phyloP scores from a whole-genome alignment of 495 filamentous ascomycete genomes.

The Neurospora discreta region DNA sequence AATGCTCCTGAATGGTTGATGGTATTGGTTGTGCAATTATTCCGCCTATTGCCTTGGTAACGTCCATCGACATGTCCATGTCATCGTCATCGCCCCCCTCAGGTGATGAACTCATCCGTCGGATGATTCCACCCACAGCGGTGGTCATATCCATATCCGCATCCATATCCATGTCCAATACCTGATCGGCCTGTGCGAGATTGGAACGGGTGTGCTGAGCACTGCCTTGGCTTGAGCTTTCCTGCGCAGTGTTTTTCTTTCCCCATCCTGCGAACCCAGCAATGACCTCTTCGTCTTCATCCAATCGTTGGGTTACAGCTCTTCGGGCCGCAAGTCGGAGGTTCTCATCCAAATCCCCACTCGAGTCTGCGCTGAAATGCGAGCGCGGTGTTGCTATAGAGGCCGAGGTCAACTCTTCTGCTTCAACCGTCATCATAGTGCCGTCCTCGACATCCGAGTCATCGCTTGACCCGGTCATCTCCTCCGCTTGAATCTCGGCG shows the following conservation, averaged over 20 bases:
- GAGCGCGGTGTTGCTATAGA: conserved; percentile 50
- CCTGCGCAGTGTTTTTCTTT: conserved; percentile 19
- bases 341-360: conserved; percentile 59
- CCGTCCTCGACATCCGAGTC: conserved; percentile 58
- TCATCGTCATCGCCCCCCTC: conserved; percentile 44
- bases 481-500: conserved; percentile 41
- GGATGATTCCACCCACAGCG: conserved; percentile 46
- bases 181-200: conserved; percentile 13
- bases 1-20: conserved; percentile 12
- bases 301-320: conserved; percentile 60
- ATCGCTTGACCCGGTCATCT: conserved; percentile 39
- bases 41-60: conserved; percentile 71
- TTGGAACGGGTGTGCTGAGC: conserved; percentile 6
- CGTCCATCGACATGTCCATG: conserved; percentile 77
- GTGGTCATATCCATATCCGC: conserved; percentile 46
- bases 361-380: conserved; percentile 49
- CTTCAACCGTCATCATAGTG: conserved; percentile 61
- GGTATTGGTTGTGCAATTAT: conserved; percentile 48
- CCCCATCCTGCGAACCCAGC: conserved; percentile 45
- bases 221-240: conserved; percentile 1
- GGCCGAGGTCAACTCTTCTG: conserved; percentile 57
- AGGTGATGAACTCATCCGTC: conserved; percentile 14
- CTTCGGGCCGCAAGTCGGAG: conserved; percentile 63
- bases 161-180: conserved; percentile 31
- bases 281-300: conserved; percentile 72